Percentiles rank a stretch among this genome's conserved stretches.
These are phyloP conservation scores for Sanghuangporus sanghuang DNA, from an alignment of 1,284 basidiomycete genomes.

Conservation along the genomic window DNA sequence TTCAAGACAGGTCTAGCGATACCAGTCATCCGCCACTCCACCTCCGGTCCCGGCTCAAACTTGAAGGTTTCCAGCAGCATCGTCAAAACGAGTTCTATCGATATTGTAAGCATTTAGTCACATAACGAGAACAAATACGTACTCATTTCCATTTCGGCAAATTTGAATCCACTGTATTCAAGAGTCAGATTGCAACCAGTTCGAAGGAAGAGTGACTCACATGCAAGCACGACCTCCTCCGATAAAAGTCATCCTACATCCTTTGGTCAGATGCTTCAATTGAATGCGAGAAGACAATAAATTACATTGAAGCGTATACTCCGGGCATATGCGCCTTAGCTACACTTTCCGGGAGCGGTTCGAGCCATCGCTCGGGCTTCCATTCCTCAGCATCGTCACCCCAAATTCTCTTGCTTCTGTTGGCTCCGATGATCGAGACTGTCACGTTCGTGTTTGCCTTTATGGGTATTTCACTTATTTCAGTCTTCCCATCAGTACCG, in stretches of 20 bases:
- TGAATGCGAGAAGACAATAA: neutral
- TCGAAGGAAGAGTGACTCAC: slow-evolving; percentile 19
- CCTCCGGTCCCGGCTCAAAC: neutral
- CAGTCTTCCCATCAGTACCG: neutral
- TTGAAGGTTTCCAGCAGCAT: slow-evolving; percentile 3
- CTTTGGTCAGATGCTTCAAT: neutral
- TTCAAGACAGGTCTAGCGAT: too few species aligned
- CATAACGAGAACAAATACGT: neutral
- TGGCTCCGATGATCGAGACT: slow-evolving; percentile 15
- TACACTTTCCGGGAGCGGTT: slow-evolving; percentile 16
- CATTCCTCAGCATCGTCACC: slow-evolving; percentile 17
- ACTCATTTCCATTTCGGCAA: slow-evolving; percentile 14
- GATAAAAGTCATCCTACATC: slow-evolving; percentile 32
- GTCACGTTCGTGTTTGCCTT: slow-evolving; percentile 13
- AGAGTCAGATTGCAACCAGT: neutral
- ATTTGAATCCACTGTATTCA: slow-evolving; percentile 9
- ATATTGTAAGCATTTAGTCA: too few species aligned
- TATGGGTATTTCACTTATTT: slow-evolving; percentile 2
- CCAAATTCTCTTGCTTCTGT: slow-evolving; percentile 17
- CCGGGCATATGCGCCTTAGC: slow-evolving; percentile 27
- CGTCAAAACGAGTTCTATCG: slow-evolving; percentile 9
- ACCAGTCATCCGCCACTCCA: too few species aligned
- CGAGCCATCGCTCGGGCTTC: slow-evolving; percentile 14
- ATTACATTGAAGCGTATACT: slow-evolving; percentile 32
- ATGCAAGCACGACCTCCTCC: slow-evolving; percentile 33